Percentiles rank a stretch among this genome's conserved stretches.
These are phyloP conservation scores for Colletotrichum tofieldiae DNA, from an alignment of 2,329 filamentous ascomycete genomes.

Conservation along the genomic window DNA sequence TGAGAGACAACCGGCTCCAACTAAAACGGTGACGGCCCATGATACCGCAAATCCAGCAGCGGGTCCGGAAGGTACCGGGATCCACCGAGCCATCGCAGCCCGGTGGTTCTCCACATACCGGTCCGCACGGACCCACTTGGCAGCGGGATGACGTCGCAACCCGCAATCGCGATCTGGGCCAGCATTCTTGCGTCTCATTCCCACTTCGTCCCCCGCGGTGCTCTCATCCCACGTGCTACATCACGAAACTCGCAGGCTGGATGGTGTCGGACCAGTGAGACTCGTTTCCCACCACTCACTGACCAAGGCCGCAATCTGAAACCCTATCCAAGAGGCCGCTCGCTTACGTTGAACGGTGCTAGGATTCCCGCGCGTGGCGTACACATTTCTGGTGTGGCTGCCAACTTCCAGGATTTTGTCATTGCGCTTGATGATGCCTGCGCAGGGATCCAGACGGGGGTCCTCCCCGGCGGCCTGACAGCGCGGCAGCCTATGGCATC, in stretches of 20 bases:
- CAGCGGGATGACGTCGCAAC: conserved; percentile 39
- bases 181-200: conserved; percentile 15
- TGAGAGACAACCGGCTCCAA: neutral
- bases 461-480: conserved; percentile 19
- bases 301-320: conserved; percentile 9
- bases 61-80: neutral
- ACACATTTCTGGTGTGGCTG: conserved; percentile 30
- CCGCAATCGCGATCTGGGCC: conserved; percentile 34
- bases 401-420: conserved; percentile 41
- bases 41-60: neutral
- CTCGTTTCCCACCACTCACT: neutral
- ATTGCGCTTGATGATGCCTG: conserved; percentile 29
- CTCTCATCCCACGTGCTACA: conserved; percentile 14
- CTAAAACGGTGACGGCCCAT: neutral
- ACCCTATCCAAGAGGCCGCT: neutral
- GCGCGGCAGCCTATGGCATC: conserved; percentile 36
- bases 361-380: conserved; percentile 27
- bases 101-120: conserved; percentile 1
- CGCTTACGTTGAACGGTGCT: neutral
- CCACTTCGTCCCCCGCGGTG: neutral
- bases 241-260: conserved; percentile 13
- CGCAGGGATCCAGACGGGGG: conserved; percentile 38
- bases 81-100: conserved; percentile 3
- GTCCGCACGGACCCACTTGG: neutral
- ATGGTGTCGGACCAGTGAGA: neutral